Conservation (phyloP, 306 rosid species). For the Clitoria ternatea region DNA sequence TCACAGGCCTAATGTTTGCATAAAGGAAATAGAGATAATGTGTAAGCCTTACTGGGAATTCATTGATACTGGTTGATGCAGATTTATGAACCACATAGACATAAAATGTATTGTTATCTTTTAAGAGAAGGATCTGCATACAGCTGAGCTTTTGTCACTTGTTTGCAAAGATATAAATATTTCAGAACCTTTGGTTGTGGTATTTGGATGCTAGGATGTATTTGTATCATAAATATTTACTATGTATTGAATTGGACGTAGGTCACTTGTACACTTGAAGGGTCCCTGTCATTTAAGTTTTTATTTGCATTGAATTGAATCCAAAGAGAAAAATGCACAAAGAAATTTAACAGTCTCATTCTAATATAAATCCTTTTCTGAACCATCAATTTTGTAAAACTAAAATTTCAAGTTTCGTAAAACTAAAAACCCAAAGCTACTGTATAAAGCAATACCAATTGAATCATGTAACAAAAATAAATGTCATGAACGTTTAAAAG, state of each 20-base stretch:
- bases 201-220: neutral
- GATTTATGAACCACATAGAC: neutral
- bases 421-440: too few species aligned
- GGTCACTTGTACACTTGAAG: neutral
- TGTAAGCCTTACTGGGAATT: constrained; percentile 38
- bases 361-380: too few species aligned
- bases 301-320: neutral
- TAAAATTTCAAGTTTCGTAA: too few species aligned
- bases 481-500: too few species aligned
- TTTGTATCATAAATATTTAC: neutral
- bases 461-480: too few species aligned
- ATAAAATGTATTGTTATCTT: neutral
- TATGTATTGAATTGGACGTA: neutral
- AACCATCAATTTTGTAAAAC: too few species aligned
- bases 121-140: neutral
- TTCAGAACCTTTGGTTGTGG: neutral
- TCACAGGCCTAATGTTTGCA: constrained; percentile 42
- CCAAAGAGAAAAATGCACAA: too few species aligned
- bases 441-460: too few species aligned
- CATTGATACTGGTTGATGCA: constrained; percentile 23
- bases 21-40: constrained; percentile 43
- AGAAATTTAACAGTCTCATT: too few species aligned
- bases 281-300: neutral
- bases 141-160: constrained; percentile 4
- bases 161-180: neutral